Conservation (phyloP, 176 grass and related monocot species). For the Oryza punctata region DNA sequence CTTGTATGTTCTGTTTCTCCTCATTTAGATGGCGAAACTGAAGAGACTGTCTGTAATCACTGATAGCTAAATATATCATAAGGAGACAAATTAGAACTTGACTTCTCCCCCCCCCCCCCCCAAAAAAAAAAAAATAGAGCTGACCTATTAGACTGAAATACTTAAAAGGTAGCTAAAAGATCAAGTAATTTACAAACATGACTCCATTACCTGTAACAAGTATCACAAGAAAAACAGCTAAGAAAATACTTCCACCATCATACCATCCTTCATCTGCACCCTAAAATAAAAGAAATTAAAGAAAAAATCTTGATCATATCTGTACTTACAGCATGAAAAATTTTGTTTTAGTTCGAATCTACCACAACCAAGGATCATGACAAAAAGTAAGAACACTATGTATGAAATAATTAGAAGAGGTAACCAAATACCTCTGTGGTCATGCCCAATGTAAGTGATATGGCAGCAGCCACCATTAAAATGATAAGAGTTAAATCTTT, state of each 20-base stretch:
- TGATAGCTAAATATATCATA: conserved; percentile 58
- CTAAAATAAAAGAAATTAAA: conserved; percentile 48
- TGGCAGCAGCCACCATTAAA: conserved; percentile 84
- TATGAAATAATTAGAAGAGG: conserved; percentile 26
- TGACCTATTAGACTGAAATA: background rate
- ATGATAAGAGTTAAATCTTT: conserved; percentile 94
- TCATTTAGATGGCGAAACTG: conserved; percentile 96
- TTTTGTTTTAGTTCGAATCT: conserved; percentile 8
- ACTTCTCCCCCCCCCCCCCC: too few species aligned
- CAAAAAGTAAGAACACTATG: conserved; percentile 7
- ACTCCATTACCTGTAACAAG: conserved; percentile 80
- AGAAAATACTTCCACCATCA: conserved; percentile 96
- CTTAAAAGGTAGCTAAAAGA: conserved; percentile 1
- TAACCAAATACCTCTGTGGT: conserved; percentile 74
- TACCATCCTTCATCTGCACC: conserved; percentile 93
- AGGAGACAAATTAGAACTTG: conserved; percentile 35
- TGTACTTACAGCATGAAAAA: conserved; percentile 12
- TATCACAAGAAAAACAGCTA: conserved; percentile 96
- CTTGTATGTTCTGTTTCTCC: conserved; percentile 95
- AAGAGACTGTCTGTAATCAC: conserved; percentile 95
- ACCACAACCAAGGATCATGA: background rate
- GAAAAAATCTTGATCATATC: conserved; percentile 17
- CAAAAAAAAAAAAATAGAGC: conserved; percentile 2
- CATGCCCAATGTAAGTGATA: conserved; percentile 91
- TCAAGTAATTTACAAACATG: conserved; percentile 3